Evolutionary conservation across 2,329 filamentous ascomycete genomes (phyloP).

Genomic region (Fusarium protoensiforme): DNA sequence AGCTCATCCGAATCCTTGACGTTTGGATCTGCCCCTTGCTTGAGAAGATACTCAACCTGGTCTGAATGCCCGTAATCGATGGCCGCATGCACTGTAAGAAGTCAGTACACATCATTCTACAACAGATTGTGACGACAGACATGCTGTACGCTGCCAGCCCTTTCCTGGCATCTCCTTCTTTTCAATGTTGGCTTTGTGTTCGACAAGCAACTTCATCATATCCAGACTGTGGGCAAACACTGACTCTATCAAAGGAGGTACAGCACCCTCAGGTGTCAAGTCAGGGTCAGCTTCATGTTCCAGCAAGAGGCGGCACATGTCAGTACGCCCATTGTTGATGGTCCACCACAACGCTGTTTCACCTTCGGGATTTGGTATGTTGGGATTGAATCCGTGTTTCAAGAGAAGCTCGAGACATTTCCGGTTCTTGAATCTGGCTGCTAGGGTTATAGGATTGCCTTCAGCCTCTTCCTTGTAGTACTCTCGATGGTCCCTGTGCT

Average conservation of each 20-base stretch:
- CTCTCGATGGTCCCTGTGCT: background rate
- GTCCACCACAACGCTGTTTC: background rate
- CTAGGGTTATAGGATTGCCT: background rate
- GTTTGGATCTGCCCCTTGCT: background rate
- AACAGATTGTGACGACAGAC: background rate
- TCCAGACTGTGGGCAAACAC: background rate
- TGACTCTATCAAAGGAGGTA: background rate
- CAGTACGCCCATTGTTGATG: background rate
- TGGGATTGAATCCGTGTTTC: background rate
- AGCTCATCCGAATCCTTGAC: background rate
- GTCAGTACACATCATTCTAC: background rate
- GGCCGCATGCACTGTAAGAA: background rate
- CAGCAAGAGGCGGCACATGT: background rate
- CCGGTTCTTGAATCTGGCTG: background rate
- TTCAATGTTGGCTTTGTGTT: background rate
- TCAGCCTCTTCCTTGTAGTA: background rate
- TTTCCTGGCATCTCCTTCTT: background rate
- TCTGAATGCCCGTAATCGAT: background rate
- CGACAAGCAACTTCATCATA: background rate
- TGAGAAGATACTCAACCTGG: background rate
- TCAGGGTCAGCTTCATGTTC: conserved; percentile 1
- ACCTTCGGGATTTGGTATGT: background rate
- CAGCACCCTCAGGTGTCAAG: background rate
- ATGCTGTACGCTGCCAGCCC: conserved; percentile 2
- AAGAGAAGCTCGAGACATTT: background rate